These are phyloP conservation scores for Solanum bulbocastanum DNA, from an alignment of 257 asterid genomes.

Conservation along the genomic window DNA sequence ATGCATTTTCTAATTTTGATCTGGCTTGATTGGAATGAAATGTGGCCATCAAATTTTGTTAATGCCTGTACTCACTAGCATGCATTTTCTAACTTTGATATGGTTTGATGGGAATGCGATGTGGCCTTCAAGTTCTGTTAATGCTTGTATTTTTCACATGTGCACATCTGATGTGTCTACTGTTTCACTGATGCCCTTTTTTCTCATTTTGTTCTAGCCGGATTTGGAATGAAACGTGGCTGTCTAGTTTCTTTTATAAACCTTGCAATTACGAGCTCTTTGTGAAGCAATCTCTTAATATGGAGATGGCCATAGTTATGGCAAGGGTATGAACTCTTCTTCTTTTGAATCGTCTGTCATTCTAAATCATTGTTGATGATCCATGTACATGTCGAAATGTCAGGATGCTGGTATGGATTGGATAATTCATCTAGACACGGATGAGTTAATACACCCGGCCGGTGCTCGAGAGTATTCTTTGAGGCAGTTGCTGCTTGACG, in stretches of 20 bases:
- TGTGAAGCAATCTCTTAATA: slow-evolving; percentile 91
- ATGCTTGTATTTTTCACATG: background rate
- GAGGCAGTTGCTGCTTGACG: slow-evolving; percentile 75
- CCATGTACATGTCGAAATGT: background rate
- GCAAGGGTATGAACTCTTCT: slow-evolving; percentile 62
- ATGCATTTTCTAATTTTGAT: background rate
- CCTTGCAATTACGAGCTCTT: slow-evolving; percentile 97
- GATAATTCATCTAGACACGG: slow-evolving; percentile 97
- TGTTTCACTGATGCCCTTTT: background rate
- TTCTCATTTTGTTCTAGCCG: slow-evolving; percentile 42
- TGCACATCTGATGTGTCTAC: background rate
- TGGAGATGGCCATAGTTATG: slow-evolving; percentile 96
- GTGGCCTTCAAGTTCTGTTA: background rate
- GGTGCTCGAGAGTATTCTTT: slow-evolving; percentile 87
- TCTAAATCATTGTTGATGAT: background rate
- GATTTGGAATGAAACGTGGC: slow-evolving; percentile 96
- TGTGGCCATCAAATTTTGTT: background rate
- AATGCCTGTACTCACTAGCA: background rate
- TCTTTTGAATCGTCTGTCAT: background rate
- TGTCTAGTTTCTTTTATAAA: slow-evolving; percentile 89
- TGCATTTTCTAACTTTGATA: background rate
- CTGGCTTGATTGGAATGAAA: background rate
- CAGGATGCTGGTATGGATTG: slow-evolving; percentile 92
- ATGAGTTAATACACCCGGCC: slow-evolving; percentile 90
- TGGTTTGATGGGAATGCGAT: background rate